Evolutionary conservation across 805 yeast species (phyloP).

Genomic region (Metschnikowia lochheadii): DNA sequence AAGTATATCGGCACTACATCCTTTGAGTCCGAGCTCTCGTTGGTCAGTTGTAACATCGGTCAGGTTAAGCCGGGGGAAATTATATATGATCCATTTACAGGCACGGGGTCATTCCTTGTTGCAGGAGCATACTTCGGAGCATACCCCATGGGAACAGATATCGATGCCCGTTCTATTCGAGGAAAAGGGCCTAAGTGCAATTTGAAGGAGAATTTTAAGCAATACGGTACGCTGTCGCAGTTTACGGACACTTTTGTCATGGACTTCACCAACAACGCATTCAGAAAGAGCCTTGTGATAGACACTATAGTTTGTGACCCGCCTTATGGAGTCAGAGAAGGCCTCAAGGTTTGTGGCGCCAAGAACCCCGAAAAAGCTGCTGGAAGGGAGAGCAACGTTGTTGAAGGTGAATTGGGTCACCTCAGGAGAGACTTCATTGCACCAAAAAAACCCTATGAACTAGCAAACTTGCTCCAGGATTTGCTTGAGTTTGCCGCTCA

Average conservation of each 20-base stretch:
- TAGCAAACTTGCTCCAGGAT: conserved; percentile 75
- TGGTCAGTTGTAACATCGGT: conserved; percentile 84
- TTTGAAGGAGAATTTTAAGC: conserved; percentile 64
- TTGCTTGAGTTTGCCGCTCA: conserved; percentile 67
- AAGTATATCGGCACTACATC: conserved; percentile 94
- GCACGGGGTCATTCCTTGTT: conserved; percentile 90
- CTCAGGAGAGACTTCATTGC: conserved; percentile 80
- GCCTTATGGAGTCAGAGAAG: conserved; percentile 96
- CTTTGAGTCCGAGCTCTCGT: conserved; percentile 88
- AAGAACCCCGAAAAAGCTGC: conserved; percentile 59
- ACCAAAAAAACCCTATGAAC: conserved; percentile 85
- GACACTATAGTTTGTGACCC: conserved; percentile 94
- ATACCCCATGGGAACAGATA: conserved; percentile 79
- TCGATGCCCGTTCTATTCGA: conserved; percentile 72
- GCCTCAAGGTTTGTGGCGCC: conserved; percentile 89
- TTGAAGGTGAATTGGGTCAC: conserved; percentile 76
- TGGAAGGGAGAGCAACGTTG: conserved; percentile 70
- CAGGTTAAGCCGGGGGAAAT: conserved; percentile 62
- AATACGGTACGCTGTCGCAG: conserved; percentile 55
- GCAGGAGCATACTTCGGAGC: conserved; percentile 88
- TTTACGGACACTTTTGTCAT: conserved; percentile 78
- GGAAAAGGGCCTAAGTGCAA: conserved; percentile 58
- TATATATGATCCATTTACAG: conserved; percentile 92
- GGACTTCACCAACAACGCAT: conserved; percentile 92
- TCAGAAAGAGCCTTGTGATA: conserved; percentile 56